Conservation (phyloP, 805 yeast genomes). For the Candida rishiriensis region DNA sequence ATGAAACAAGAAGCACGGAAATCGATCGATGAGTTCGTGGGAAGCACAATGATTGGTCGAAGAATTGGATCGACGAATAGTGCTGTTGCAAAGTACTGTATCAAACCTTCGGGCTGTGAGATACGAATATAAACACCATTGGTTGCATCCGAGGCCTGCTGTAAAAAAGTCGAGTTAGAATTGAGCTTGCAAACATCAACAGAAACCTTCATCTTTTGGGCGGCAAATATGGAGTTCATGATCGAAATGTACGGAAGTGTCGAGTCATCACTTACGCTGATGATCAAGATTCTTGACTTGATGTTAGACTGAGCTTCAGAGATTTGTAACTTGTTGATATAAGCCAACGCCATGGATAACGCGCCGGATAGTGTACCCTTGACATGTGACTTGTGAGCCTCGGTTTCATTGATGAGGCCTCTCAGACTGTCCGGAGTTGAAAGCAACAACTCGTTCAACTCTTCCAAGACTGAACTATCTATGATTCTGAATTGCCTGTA, state of each 20-base stretch:
- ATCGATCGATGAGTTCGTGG: constrained; percentile 82
- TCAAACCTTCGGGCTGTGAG: constrained; percentile 65
- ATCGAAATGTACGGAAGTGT: constrained; percentile 83
- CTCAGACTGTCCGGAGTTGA: constrained; percentile 24
- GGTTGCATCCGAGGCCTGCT: constrained; percentile 95
- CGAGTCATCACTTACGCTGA: constrained; percentile 68
- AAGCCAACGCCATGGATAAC: constrained; percentile 73
- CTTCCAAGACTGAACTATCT: constrained; percentile 66
- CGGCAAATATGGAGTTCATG: constrained; percentile 94
- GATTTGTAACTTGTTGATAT: constrained; percentile 63
- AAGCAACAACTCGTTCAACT: constrained; percentile 44
- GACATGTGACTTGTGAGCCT: constrained; percentile 26
- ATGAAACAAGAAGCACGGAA: constrained; percentile 92
- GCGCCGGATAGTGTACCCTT: constrained; percentile 68
- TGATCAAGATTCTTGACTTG: constrained; percentile 60
- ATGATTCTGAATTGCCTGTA: constrained; percentile 79
- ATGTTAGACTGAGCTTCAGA: constrained; percentile 41
- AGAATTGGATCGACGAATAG: constrained; percentile 82
- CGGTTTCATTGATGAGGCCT: constrained; percentile 13
- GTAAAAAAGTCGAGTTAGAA: constrained; percentile 71
- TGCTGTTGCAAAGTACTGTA: constrained; percentile 79
- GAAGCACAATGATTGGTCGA: constrained; percentile 70
- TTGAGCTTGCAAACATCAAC: constrained; percentile 87
- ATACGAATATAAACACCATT: constrained; percentile 79
- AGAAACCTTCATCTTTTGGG: constrained; percentile 86